A percentile compares a stretch with the other conserved stretches of the same genome.
Conservation (phyloP, 345 rosid species). For the Arabidopsis arenosa region DNA sequence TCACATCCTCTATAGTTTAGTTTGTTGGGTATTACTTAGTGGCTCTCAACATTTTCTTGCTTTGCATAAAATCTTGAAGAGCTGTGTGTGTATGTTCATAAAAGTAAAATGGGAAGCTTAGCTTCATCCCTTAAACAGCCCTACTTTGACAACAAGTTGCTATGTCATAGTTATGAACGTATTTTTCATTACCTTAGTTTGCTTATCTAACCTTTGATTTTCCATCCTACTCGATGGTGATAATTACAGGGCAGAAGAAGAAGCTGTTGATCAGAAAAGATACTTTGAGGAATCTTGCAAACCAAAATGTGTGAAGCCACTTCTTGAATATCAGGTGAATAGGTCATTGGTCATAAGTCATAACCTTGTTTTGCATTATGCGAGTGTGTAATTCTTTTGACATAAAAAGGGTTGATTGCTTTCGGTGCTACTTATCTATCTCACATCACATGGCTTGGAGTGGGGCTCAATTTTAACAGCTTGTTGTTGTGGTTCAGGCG, state of each 20-base stretch:
- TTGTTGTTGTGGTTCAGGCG: conserved; percentile 53
- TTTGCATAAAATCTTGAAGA: not conserved
- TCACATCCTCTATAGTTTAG: not conserved
- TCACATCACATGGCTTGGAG: not conserved
- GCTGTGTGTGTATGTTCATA: not conserved
- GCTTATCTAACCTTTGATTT: not conserved
- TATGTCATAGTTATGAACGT: not conserved
- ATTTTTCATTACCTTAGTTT: not conserved
- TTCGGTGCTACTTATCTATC: not conserved
- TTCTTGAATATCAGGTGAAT: conserved; percentile 51
- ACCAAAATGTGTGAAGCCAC: conserved; percentile 58
- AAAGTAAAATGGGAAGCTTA: not conserved
- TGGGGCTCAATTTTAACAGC: not conserved
- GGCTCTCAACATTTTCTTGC: not conserved
- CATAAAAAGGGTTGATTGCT: not conserved
- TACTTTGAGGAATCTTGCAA: conserved; percentile 56
- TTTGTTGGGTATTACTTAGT: not conserved
- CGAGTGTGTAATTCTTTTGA: not conserved
- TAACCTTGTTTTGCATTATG: conserved; percentile 4
- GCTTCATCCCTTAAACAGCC: conserved; percentile 8
- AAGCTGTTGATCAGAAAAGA: conserved; percentile 52
- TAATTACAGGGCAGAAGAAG: conserved; percentile 55
- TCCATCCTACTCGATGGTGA: not conserved
- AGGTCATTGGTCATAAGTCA: not conserved
- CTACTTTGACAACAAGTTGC: not conserved